Base-by-base conservation (phyloP, 2,329 filamentous ascomycete genomes). In the Penicillium sp. region DNA sequence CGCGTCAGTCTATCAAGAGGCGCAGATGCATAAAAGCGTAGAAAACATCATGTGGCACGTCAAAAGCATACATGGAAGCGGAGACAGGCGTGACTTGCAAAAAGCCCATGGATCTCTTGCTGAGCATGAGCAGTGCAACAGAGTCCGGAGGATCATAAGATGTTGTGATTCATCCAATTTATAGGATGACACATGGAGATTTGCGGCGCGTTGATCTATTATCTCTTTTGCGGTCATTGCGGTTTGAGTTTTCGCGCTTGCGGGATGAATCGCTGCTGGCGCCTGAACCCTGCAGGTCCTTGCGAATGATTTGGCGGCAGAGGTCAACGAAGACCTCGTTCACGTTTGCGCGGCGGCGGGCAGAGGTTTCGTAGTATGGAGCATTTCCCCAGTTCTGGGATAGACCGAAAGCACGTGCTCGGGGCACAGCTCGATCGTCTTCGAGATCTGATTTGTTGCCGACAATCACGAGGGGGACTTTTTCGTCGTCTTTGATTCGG, bases 361-460 rank as follows among this genome's bases (percentile, higher is more conserved):
- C 92, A 60, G 89, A 93, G 33, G 92, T 89, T 77, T 96, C 92
- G 69, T 96, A 96, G 73, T 96, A 96, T 0, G 92, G 92, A 33
- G 89, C 89, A 65, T 87, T 86, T 20, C 88, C 88, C 92, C 92
- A 96, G 68, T 83, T 84, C 69, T 94, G 90, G n/a, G 89, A 92
- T 60, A 95, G 83, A 29, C 88, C 83, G 69, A 96, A 96, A 5
- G 90, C 92, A 65, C 87, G 87, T 58, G 89, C 87, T 49, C 90
- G 84, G 12, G 88, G 85, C 8, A 96, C 89, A 20, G 83, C 84
- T 27, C 91, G 86, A 71, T 92, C 89, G 70, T 96, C 91, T 74
- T 94, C 90, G 42, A 96, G 81, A 69, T 96, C 91, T 57, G 88
- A 89, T 75, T 96, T 96, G 80, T 96, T 96, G 59, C 91, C 91